A percentile compares a stretch with the other conserved stretches of the same genome.
phyloP scores from a whole-genome alignment of 2,329 filamentous ascomycete genomes.

The Sporothrix curviconia region DNA sequence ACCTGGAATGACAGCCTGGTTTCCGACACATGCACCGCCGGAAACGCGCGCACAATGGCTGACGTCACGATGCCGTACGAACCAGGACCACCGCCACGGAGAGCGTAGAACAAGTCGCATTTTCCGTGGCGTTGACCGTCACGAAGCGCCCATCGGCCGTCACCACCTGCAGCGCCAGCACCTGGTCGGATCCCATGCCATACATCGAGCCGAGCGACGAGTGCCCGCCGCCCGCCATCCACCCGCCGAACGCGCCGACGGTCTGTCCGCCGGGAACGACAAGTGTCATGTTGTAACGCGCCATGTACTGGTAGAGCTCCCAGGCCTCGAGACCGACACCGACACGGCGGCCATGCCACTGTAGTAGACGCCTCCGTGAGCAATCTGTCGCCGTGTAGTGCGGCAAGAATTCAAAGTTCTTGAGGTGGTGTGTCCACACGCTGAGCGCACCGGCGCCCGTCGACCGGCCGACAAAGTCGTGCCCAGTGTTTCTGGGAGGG shows the following conservation, averaged over 20 bases:
- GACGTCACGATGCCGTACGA: constrained; percentile 19
- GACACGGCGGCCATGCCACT: constrained; percentile 31
- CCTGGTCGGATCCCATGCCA: constrained; percentile 47
- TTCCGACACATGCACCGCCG: constrained; percentile 15
- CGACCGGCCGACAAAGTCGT: constrained; percentile 41
- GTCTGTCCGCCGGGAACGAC: constrained; percentile 28
- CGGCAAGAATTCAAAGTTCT: constrained; percentile 33
- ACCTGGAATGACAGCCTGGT: constrained; percentile 12
- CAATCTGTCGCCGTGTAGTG: constrained; percentile 22
- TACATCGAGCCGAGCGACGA: constrained; percentile 38
- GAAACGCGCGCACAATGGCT: constrained; percentile 17
- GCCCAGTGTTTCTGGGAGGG: constrained; percentile 38
- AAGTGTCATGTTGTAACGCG: constrained; percentile 25
- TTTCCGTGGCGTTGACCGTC: constrained; percentile 30
- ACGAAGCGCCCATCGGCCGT: constrained; percentile 40
- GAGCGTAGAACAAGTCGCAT: constrained; percentile 52
- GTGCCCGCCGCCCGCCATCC: constrained; percentile 46
- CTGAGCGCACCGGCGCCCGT: constrained; percentile 39
- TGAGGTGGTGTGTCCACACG: constrained; percentile 44
- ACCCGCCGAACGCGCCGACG: constrained; percentile 41
- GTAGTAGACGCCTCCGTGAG: constrained; percentile 25
- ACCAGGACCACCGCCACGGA: constrained; percentile 42
- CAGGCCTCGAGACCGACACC: constrained; percentile 32
- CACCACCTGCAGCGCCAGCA: constrained; percentile 40
- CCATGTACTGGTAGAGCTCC: constrained; percentile 28